A percentile compares a stretch with the other conserved stretches of the same genome.
Evolutionary conservation across 495 filamentous ascomycete species (phyloP).

Genomic region (Corynascus novoguineensis): DNA sequence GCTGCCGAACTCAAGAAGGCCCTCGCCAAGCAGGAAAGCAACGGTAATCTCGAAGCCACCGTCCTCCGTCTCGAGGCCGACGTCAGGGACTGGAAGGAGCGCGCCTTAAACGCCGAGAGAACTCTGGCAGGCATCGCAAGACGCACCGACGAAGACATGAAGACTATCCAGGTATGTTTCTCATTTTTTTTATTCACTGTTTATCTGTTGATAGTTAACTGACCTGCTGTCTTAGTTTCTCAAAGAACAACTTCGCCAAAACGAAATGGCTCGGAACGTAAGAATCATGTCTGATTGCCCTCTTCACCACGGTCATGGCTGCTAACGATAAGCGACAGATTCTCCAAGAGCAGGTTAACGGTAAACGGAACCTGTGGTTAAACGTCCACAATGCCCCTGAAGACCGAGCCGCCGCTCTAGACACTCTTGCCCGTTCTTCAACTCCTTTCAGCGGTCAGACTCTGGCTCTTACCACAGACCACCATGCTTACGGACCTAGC

Average conservation of each 20-base stretch:
- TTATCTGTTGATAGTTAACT: not conserved
- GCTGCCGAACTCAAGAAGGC: not conserved
- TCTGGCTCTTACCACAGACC: not conserved
- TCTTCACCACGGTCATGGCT: not conserved
- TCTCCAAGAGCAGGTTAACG: constrained; percentile 22
- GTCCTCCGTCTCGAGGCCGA: not conserved
- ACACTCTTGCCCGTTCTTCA: not conserved
- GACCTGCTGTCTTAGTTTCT: not conserved
- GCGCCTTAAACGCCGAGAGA: not conserved
- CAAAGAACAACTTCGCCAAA: constrained; percentile 14
- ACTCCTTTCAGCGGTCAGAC: constrained; percentile 1
- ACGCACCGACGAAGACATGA: constrained; percentile 11
- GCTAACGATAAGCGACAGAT: not conserved
- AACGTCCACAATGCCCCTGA: constrained; percentile 19
- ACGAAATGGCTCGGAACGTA: constrained; percentile 7
- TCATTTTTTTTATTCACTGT: not conserved
- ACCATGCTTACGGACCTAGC: not conserved
- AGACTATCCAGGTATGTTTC: constrained; percentile 11
- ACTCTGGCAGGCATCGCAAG: not conserved
- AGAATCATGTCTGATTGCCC: not conserved
- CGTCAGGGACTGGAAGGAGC: not conserved
- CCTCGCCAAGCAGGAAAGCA: not conserved
- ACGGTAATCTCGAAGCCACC: not conserved
- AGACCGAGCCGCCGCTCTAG: constrained; percentile 7
- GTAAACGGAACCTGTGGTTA: constrained; percentile 26